Base-by-base conservation (phyloP, 2,329 filamentous ascomycete genomes). In the Apiospora pterosperma region DNA sequence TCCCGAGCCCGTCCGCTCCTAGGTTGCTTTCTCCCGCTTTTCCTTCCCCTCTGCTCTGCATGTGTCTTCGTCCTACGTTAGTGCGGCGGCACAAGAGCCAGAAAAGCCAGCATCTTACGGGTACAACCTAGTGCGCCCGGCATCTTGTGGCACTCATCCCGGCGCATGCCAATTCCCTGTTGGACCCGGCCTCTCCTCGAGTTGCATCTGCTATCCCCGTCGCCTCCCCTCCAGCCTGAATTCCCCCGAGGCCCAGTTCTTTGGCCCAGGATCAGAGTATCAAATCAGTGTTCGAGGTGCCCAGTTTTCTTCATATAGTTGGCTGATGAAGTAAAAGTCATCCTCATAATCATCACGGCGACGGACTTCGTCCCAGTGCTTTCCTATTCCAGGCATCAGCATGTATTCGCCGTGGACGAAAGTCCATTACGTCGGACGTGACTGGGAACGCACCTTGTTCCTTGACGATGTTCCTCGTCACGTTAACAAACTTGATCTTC, bases 291-390 rank as follows among this genome's bases (percentile, higher is more conserved):
- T 44, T 36, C 60, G 60, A 23, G 60, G 60, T 31, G 39, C 41
- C 60, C 86, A 88, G 63, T 84, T 81, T 64, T 81, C 77, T 68
- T 87, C 82, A 71, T 82, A 88, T 36, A 89, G 75, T 71, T 89
- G 86, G 70, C 84, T 85, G 68, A 88, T 79, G 70, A 87, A 88
- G 70, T 82, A 88, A 70, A 84, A 86, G 68, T 87, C 83, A 69
- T 88, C 71, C 69, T 87, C 84, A 67, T 83, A 87, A 39, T 75
- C 77, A 19, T 78, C 76, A 41, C 71, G 75, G 14, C 78, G 76
- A 61, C 80, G 77, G 59, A 86, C 68, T 31, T 75, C 74, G 59
- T 82, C 76, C 85, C 85, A 88, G 21, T 76, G 68, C 66, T 68
- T 70, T 64, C 73, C 80, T 82, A 66, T 65, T 25, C 62, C 19